Conservation (phyloP, 805 yeast species). For the Wickerhamiella musiphila region DNA sequence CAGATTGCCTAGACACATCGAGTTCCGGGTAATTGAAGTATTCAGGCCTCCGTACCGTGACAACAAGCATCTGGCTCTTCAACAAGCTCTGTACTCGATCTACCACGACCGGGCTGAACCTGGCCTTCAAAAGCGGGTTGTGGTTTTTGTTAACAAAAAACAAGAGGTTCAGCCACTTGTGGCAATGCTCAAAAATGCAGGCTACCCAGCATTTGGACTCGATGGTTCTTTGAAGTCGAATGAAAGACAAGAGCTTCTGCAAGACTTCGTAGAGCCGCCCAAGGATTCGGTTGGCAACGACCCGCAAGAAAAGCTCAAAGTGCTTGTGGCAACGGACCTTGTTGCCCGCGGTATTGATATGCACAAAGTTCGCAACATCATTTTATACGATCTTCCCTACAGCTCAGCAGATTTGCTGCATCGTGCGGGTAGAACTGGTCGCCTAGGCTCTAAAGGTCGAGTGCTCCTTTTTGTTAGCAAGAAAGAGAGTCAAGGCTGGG, state of each 20-base stretch:
- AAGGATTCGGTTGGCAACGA: constrained; percentile 12
- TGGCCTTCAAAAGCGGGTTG: constrained; percentile 57
- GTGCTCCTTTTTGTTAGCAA: constrained; percentile 65
- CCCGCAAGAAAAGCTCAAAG: constrained; percentile 20
- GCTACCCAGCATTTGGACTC: constrained; percentile 45
- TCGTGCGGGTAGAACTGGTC: constrained; percentile 85
- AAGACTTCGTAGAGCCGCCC: constrained; percentile 50
- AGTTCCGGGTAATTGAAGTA: constrained; percentile 60
- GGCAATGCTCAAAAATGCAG: constrained; percentile 32
- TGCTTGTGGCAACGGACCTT: constrained; percentile 75
- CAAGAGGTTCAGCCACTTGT: constrained; percentile 44
- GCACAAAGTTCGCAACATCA: constrained; percentile 59
- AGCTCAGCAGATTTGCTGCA: constrained; percentile 77
- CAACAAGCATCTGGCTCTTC: constrained; percentile 65
- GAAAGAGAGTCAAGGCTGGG: constrained; percentile 55
- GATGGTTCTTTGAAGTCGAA: constrained; percentile 47
- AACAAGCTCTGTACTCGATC: constrained; percentile 77
- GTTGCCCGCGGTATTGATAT: constrained; percentile 84
- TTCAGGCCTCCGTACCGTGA: constrained; percentile 66
- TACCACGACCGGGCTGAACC: constrained; percentile 67
- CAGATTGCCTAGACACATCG: constrained; percentile 60
- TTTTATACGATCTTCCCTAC: constrained; percentile 72
- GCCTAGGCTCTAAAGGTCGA: constrained; percentile 79
- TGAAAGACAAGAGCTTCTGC: constrained; percentile 40
- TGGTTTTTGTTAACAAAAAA: constrained; percentile 71